These are phyloP conservation scores for Paulownia fortunei DNA, from an alignment of 257 asterid genomes.

Conservation along the genomic window DNA sequence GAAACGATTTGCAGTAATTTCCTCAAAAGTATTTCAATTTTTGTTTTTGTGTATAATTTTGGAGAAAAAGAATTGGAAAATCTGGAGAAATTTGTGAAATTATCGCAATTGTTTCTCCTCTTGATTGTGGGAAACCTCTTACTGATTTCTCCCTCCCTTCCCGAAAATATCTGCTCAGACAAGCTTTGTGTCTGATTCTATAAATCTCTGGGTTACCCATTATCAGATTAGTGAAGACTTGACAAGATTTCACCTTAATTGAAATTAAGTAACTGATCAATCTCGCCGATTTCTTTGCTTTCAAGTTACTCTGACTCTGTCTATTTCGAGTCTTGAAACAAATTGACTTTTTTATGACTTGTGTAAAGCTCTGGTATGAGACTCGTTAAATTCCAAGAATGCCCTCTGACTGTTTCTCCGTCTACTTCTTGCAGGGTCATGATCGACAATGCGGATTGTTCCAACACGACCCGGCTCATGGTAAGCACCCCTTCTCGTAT, in stretches of 20 bases:
- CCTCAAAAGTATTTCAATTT: neutral
- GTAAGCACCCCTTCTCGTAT: constrained; percentile 39
- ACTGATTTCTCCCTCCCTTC: neutral
- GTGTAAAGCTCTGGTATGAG: neutral
- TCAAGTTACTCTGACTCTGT: constrained; percentile 41
- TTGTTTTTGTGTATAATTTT: neutral
- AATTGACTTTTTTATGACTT: constrained; percentile 37
- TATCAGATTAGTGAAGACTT: neutral
- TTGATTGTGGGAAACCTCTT: neutral
- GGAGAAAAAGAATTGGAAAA: neutral
- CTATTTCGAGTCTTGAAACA: constrained; percentile 2
- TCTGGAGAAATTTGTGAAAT: neutral
- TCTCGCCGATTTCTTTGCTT: constrained; percentile 44
- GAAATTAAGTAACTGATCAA: neutral
- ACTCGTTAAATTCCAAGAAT: constrained; percentile 12
- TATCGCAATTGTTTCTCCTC: neutral
- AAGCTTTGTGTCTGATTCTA: neutral
- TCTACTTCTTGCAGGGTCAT: constrained; percentile 70
- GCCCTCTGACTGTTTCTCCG: constrained; percentile 42
- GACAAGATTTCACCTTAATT: neutral
- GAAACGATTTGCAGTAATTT: neutral
- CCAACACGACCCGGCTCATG: constrained; percentile 90
- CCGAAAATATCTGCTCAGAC: neutral
- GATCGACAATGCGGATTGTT: constrained; percentile 93
- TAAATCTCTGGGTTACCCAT: neutral